These are phyloP conservation scores for Darksidea phi DNA, from an alignment of 495 filamentous ascomycete species.

Conservation along the genomic window DNA sequence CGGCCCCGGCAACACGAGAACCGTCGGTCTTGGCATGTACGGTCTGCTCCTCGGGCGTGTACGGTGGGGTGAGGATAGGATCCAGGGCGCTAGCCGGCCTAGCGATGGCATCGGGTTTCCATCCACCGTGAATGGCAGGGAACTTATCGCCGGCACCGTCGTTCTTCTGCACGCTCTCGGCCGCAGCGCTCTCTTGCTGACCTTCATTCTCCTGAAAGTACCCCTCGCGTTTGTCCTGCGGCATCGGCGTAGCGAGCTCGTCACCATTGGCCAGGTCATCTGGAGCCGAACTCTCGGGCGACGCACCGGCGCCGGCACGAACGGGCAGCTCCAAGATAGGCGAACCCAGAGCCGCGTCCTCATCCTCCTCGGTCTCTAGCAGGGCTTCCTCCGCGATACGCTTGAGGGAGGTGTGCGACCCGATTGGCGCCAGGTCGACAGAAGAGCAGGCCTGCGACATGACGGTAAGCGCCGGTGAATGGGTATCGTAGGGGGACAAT, in stretches of 20 bases:
- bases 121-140: background rate
- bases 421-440: background rate
- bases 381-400: constrained; percentile 11
- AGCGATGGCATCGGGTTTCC: background rate
- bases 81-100: constrained; percentile 6
- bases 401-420: constrained; percentile 3
- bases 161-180: constrained; percentile 6
- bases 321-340: background rate
- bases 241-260: background rate
- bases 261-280: background rate
- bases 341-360: background rate
- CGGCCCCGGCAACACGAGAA: too few relatives aligned
- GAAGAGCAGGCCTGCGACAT: constrained; percentile 17
- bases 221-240: background rate
- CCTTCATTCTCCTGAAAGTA: too few relatives aligned
- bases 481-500: background rate
- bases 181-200: background rate
- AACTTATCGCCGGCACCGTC: constrained; percentile 9
- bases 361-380: constrained; percentile 4
- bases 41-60: constrained; percentile 10
- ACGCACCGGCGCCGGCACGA: too few relatives aligned
- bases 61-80: constrained; percentile 5
- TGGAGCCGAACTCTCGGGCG: background rate
- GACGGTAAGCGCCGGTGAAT: constrained; percentile 12
- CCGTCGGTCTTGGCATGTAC: too few relatives aligned